Base-by-base conservation (phyloP, 192 early-diverging fungal species). In the Coemansia sp. region DNA sequence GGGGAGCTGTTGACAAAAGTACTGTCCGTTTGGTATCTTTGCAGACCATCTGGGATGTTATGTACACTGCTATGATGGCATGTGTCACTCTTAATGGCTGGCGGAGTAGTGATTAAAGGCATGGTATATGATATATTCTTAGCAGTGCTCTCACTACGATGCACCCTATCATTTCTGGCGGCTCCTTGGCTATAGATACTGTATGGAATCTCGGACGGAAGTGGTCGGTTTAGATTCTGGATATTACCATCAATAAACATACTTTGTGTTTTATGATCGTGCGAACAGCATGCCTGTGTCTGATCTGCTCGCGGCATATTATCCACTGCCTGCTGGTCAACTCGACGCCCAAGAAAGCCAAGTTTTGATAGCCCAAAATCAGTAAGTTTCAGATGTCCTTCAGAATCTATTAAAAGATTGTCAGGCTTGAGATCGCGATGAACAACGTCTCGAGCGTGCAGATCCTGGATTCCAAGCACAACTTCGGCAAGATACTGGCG, bases 321-420 rank as follows among this genome's bases (percentile, higher is more conserved):
- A 26, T 52, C 53, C 15, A 69, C 15, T 15, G 66, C 42, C 42
- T 75, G 70, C 64, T 81, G 79, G 37, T 75, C 74, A 8, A 81
- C 79, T 10, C 79, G 69, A 2, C 79, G 73, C n/a, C 74, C 79
- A 21, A 81, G 67, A 64, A 77, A 82, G 1, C 79, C 79, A 2
- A 82, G 71, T 50, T 71, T 76, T 9, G 74, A 77, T 21, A 97
- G 84, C 5, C 95, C 95, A 92, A 97, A 97, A 69, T 97, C 95
- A 10, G 93, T 94, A 38, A 96, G 71, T 69, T 96, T 96, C 72
- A 95, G 84, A 70, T 96, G 94, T 0, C 94, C 94, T 62, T 94
- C 90, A 6, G 86, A 78, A 65, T 91, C 94, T 48, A 98, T 88
- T n/a, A 98, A 74, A 66, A 98, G 91, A 68, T 98, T 92, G 52